A percentile compares a stretch with the other conserved stretches of the same genome.
Evolutionary conservation across 2,329 filamentous ascomycete species (phyloP).

Genomic region (Aureobasidium sp.): DNA sequence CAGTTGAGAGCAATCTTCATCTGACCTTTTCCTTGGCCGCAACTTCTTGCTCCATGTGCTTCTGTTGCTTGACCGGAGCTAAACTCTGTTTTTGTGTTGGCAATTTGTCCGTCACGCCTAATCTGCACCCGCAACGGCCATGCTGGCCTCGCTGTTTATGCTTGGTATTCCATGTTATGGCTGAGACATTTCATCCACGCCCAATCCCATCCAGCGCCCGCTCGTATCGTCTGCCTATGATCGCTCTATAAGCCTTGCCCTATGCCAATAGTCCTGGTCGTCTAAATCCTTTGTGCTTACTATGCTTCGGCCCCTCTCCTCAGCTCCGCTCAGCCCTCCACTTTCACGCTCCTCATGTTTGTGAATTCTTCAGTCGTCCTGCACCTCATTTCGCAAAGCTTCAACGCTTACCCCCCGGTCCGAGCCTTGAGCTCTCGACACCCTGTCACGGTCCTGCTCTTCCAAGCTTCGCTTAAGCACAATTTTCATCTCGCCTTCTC

Average conservation of each 20-base stretch:
- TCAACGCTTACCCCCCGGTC: conserved; percentile 6
- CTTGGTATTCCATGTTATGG: neutral
- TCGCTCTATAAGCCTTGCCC: neutral
- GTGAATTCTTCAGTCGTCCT: neutral
- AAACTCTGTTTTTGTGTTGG: neutral
- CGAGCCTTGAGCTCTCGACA: conserved; percentile 5
- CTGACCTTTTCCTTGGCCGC: neutral
- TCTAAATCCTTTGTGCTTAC: neutral
- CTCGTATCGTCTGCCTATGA: neutral
- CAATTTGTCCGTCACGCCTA: neutral
- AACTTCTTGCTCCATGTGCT: neutral
- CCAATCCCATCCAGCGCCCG: neutral
- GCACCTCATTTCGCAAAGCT: conserved; percentile 8
- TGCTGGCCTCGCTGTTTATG: neutral
- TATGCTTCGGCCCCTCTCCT: neutral
- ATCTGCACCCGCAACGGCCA: conserved; percentile 2
- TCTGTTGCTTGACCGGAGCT: neutral
- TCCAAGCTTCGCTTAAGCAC: neutral
- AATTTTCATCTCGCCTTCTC: neutral
- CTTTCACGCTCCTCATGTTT: neutral
- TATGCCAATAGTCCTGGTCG: neutral
- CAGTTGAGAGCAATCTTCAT: neutral
- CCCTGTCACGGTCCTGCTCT: no score
- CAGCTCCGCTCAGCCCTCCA: neutral
- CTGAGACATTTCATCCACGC: conserved; percentile 6